Conservation (phyloP, 1,284 basidiomycete species). For the Anthracocystis panici-leucophaei region DNA sequence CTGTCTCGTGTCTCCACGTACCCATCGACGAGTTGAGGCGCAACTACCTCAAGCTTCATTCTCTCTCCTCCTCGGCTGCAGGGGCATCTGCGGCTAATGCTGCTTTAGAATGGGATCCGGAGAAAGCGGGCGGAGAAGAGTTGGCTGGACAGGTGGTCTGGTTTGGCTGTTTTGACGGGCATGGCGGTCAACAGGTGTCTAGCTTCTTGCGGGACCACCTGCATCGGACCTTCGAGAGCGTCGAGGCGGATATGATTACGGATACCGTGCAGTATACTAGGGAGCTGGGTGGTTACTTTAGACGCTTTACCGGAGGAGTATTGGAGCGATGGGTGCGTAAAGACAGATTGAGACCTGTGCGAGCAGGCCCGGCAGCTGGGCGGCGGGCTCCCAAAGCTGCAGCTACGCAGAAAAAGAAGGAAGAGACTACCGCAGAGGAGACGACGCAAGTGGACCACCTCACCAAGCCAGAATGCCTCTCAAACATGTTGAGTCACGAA, state of each 20-base stretch:
- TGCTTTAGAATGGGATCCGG: slow-evolving; percentile 55
- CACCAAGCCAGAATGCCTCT: slow-evolving; percentile 31
- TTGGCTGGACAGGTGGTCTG: slow-evolving; percentile 65
- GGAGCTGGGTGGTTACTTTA: slow-evolving; percentile 65
- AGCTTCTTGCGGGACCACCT: slow-evolving; percentile 56
- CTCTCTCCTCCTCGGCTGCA: slow-evolving; percentile 26
- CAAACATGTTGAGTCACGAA: slow-evolving; percentile 37
- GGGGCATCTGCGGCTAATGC: slow-evolving; percentile 34
- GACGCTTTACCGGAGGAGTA: slow-evolving; percentile 62
- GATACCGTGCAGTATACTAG: slow-evolving; percentile 66
- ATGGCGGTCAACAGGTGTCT: slow-evolving; percentile 63
- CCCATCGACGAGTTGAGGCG: slow-evolving; percentile 51
- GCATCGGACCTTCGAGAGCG: slow-evolving; percentile 62
- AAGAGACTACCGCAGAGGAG: neutral
- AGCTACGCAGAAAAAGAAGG: slow-evolving; percentile 12
- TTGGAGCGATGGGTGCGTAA: slow-evolving; percentile 63
- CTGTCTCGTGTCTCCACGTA: slow-evolving; percentile 61
- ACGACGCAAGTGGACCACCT: slow-evolving; percentile 21
- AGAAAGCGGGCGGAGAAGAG: slow-evolving; percentile 57
- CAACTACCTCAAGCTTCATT: slow-evolving; percentile 45
- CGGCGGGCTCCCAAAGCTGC: slow-evolving; percentile 16
- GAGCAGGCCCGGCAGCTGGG: slow-evolving; percentile 41
- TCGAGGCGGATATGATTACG: slow-evolving; percentile 58
- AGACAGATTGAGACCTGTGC: slow-evolving; percentile 51
- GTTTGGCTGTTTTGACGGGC: slow-evolving; percentile 68